These are phyloP conservation scores for Hymenochaete sp. DNA, from an alignment of 1,284 basidiomycete species.

Conservation along the genomic window DNA sequence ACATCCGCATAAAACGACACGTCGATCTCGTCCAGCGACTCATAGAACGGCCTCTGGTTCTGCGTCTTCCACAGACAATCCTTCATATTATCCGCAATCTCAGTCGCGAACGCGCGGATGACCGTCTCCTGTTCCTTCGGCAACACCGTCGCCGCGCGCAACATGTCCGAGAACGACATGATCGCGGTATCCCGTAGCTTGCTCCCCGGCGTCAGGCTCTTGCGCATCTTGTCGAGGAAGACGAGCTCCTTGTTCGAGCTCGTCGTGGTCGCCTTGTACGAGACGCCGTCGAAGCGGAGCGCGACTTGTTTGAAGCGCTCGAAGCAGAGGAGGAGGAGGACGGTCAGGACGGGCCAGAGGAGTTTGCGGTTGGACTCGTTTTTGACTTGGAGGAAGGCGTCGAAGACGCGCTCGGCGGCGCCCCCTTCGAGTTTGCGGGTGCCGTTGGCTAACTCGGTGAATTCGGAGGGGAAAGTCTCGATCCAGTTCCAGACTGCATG, in stretches of 20 bases:
- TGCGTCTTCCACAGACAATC: slow-evolving; percentile 36
- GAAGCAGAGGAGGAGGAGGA: slow-evolving; percentile 69
- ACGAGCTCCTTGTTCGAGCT: slow-evolving; percentile 29
- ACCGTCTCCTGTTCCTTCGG: slow-evolving; percentile 50
- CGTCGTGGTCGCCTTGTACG: slow-evolving; percentile 3
- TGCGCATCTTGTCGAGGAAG: slow-evolving; percentile 40
- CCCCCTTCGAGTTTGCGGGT: slow-evolving; percentile 69
- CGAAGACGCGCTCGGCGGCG: slow-evolving; percentile 76
- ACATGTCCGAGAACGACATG: slow-evolving; percentile 74
- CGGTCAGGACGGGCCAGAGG: slow-evolving; percentile 77
- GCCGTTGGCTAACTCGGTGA: slow-evolving; percentile 59
- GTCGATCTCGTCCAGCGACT: slow-evolving; percentile 62
- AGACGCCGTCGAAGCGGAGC: slow-evolving; percentile 3
- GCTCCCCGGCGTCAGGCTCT: slow-evolving; percentile 39
- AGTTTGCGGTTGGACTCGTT: slow-evolving; percentile 49
- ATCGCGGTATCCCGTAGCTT: slow-evolving; percentile 59
- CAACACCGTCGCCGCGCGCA: slow-evolving; percentile 69
- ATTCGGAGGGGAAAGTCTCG: slow-evolving; percentile 74
- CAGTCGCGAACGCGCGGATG: slow-evolving; percentile 57
- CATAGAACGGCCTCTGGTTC: slow-evolving; percentile 60
- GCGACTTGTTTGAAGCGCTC: slow-evolving; percentile 52
- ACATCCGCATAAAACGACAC: slow-evolving; percentile 73
- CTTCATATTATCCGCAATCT: slow-evolving; percentile 43
- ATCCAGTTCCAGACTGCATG: slow-evolving; percentile 92
- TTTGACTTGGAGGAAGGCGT: slow-evolving; percentile 56